Evolutionary conservation across 768 basidiomycete species (phyloP), one percentile per base, ranked within the genome.

Genomic region (Solioccasus polychromus): DNA sequence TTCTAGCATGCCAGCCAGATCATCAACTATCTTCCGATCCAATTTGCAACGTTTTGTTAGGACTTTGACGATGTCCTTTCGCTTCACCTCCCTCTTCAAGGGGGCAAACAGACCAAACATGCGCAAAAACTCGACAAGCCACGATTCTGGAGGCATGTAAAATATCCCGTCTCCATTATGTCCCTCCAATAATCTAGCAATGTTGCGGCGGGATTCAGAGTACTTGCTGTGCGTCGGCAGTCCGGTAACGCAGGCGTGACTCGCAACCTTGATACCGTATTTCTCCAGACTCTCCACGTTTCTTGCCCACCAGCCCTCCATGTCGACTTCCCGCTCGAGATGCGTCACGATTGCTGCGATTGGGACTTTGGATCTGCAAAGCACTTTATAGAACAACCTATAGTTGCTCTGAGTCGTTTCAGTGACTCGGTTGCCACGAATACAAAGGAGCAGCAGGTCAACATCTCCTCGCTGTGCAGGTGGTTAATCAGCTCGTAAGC

Each of bases 401-500:
- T 72, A 75, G 57, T 74, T 76, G 48, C 66, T 64, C 40, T 64
- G 60, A 30, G 64, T 58, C 2, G 57, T 59, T 36, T 64, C 68
- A 8, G 63, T 70, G 55, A 74, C 64, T 34, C 71, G 57, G n/a
- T 71, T 69, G 10, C 65, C 71, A 3, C 70, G 68, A 17, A 76
- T 68, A 49, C 67, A 67, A 50, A 67, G 75, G 0, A 75, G 58
- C 1, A 76, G 59, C 20, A 76, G 66, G 50, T 63, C 62, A 12
- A 77, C 56, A 25, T 74, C 74, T 1, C 60, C 68, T 12, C 42
- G 50, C 5, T 24, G 31, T 5, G 50, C 26, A 75, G 54, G 3
- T 50, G 52, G 9, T 59, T 52, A 48, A 77, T 64, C 7, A 77
- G 70, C 3, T 46, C 26, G 40, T 44, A 52, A n/a, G 66, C 57